phyloP scores from a whole-genome alignment of 2,329 filamentous ascomycete species.

The Ophiostoma piceae region DNA sequence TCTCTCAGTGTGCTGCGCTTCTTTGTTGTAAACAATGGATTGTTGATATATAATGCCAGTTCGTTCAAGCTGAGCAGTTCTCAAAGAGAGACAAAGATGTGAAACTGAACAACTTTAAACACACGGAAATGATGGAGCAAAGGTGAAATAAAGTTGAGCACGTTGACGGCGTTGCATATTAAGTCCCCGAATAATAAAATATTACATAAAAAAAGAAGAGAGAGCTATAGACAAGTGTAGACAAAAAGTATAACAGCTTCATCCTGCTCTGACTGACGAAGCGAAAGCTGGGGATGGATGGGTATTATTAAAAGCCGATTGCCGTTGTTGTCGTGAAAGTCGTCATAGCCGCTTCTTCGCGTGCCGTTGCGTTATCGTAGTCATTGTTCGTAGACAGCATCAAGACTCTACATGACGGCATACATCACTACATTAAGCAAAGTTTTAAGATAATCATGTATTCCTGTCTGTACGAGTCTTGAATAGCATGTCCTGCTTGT shows the following conservation, averaged over 20 bases:
- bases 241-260: neutral
- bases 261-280: neutral
- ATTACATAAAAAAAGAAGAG: neutral
- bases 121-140: neutral
- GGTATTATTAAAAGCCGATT: neutral
- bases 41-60: neutral
- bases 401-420: slow-evolving; percentile 3
- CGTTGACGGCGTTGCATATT: neutral
- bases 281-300: neutral
- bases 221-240: neutral
- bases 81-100: neutral
- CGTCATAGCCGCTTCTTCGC: neutral
- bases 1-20: neutral
- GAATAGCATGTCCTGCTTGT: slow-evolving; percentile 11
- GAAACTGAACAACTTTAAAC: neutral
- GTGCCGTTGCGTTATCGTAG: neutral
- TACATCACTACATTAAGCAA: slow-evolving; percentile 6
- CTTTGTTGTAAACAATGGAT: neutral
- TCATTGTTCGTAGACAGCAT: slow-evolving; percentile 1
- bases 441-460: slow-evolving; percentile 9
- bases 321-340: neutral
- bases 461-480: slow-evolving; percentile 9
- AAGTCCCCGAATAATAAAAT: neutral
- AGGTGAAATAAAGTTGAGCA: neutral
- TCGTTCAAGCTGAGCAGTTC: neutral